A percentile compares a stretch with the other conserved stretches of the same genome.
phyloP scores from a whole-genome alignment of 2,329 filamentous ascomycete genomes.

The Beauveria australis region DNA sequence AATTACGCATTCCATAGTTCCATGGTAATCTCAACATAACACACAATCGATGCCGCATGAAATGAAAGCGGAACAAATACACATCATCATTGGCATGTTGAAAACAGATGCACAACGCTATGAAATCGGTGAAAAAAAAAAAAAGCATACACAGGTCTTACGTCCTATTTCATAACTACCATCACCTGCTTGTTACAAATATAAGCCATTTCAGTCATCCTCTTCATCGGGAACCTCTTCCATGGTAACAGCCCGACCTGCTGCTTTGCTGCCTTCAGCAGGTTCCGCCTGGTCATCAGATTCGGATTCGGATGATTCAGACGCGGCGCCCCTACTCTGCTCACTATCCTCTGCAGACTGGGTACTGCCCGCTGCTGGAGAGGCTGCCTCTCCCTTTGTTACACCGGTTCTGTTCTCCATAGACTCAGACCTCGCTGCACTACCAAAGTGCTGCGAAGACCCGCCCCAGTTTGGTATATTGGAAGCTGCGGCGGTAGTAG shows the following conservation, averaged over 20 bases:
- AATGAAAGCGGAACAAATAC: not conserved
- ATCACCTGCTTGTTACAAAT: not conserved
- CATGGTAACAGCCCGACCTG: conserved; percentile 37
- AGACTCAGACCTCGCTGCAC: conserved; percentile 17
- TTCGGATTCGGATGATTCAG: conserved; percentile 9
- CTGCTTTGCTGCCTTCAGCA: conserved; percentile 27
- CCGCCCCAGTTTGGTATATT: conserved; percentile 42
- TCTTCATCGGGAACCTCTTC: conserved; percentile 36
- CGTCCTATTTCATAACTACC: not conserved
- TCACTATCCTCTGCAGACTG: not conserved
- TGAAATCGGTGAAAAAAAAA: not conserved
- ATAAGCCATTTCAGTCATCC: conserved; percentile 22
- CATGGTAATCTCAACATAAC: not conserved
- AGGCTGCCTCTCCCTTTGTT: not conserved
- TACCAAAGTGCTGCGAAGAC: conserved; percentile 38
- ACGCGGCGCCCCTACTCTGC: not conserved
- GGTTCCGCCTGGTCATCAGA: conserved; percentile 11
- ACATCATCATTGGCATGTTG: not conserved
- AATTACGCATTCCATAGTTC: not conserved
- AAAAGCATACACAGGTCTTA: not conserved
- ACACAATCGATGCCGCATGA: not conserved
- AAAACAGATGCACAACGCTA: not conserved
- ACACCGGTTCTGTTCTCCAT: not conserved
- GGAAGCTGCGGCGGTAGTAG: conserved; percentile 34
- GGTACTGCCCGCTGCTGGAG: not conserved